phyloP scores from a whole-genome alignment of 179 eudicot genomes.

The Silene vulgaris region DNA sequence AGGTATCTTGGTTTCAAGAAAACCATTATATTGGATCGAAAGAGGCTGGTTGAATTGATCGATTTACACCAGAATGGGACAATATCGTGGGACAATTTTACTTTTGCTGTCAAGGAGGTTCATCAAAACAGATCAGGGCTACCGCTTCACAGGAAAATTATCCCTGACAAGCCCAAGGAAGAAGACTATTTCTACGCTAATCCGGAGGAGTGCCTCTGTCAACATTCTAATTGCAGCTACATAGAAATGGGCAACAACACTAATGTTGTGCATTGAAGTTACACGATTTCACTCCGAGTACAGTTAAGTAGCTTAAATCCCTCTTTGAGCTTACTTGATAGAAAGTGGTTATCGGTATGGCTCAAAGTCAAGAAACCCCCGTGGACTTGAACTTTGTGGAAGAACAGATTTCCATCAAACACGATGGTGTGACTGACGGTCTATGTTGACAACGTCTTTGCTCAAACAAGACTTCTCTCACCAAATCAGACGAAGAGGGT shows the following conservation, averaged over 20 bases:
- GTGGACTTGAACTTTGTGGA: slow-evolving; percentile 1
- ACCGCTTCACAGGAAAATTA: slow-evolving; percentile 53
- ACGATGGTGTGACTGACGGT: not conserved
- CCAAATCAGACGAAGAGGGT: slow-evolving; percentile 1
- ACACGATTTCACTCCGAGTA: not conserved
- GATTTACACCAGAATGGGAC: slow-evolving; percentile 75
- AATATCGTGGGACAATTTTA: slow-evolving; percentile 65
- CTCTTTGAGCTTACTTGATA: slow-evolving; percentile 9
- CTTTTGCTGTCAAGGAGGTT: slow-evolving; percentile 39
- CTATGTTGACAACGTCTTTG: slow-evolving; percentile 4
- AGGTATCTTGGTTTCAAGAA: slow-evolving; percentile 82
- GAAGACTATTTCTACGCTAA: slow-evolving; percentile 94
- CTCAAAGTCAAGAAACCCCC: not conserved
- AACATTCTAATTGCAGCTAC: slow-evolving; percentile 44
- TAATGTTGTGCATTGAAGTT: slow-evolving; percentile 27
- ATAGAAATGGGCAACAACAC: slow-evolving; percentile 32
- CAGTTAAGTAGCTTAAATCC: not conserved
- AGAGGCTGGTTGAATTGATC: slow-evolving; percentile 56
- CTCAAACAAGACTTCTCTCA: slow-evolving; percentile 9
- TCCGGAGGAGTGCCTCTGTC: slow-evolving; percentile 88
- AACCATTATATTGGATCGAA: slow-evolving; percentile 63
- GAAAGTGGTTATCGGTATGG: slow-evolving; percentile 15
- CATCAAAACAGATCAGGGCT: slow-evolving; percentile 72
- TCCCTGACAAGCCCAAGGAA: slow-evolving; percentile 86
- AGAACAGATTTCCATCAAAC: slow-evolving; percentile 7